These are phyloP conservation scores for Thalassiosira ordinaria DNA, from an alignment of 352 stramenopile species.

Conservation along the genomic window DNA sequence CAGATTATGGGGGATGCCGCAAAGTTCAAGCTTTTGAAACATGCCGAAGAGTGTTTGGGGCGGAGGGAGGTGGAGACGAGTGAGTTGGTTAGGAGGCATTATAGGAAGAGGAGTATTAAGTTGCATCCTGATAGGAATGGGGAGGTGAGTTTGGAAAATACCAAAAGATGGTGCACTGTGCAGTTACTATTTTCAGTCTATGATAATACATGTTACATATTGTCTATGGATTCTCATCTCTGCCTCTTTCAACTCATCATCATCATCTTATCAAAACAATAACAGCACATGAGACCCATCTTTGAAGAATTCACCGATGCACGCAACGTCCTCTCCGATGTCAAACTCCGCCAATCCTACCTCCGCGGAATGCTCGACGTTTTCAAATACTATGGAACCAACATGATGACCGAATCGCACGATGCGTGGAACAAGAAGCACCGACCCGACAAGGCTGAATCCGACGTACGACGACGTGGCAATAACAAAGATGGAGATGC, in stretches of 20 bases:
- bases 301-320: slow-evolving; percentile 51
- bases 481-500: no score
- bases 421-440: slow-evolving; percentile 27
- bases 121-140: slow-evolving; percentile 47
- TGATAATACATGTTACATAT: no score
- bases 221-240: no score
- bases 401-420: slow-evolving; percentile 17
- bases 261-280: no score
- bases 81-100: slow-evolving; percentile 40
- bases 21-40: slow-evolving; percentile 25
- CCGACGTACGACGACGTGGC: not conserved
- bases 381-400: slow-evolving; percentile 10
- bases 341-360: slow-evolving; percentile 22
- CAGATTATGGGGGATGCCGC: slow-evolving; percentile 3
- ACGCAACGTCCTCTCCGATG: slow-evolving; percentile 35
- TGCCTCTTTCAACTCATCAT: no score
- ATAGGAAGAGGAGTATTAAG: slow-evolving; percentile 33
- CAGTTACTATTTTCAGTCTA: no score
- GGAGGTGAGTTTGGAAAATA: slow-evolving; percentile 37
- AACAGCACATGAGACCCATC: slow-evolving; percentile 30
- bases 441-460: slow-evolving; percentile 32
- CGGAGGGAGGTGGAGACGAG: slow-evolving; percentile 13
- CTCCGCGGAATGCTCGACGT: slow-evolving; percentile 25
- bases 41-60: slow-evolving; percentile 16
- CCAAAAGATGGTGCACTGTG: no score